Evolutionary conservation across 2,329 filamentous ascomycete species (phyloP).

Genomic region (Penicillium sclerotigenum): DNA sequence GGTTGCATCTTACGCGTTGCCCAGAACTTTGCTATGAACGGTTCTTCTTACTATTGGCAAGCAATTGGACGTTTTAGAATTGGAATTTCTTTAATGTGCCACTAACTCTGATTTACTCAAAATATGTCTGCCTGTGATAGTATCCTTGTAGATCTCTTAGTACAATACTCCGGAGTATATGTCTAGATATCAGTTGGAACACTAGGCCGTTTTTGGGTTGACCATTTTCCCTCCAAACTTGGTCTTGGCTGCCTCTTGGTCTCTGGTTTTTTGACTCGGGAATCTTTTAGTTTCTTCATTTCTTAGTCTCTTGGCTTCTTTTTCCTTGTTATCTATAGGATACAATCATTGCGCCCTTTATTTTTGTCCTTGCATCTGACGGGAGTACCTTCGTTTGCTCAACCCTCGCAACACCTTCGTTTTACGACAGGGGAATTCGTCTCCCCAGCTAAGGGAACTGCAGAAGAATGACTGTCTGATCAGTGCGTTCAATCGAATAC

Average conservation of each 20-base stretch:
- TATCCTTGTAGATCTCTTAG: not conserved
- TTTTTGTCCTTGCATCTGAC: constrained; percentile 9
- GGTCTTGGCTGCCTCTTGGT: not conserved
- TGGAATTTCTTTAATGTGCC: not conserved
- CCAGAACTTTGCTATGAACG: not conserved
- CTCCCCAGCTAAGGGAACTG: not conserved
- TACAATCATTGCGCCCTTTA: not conserved
- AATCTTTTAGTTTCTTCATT: not conserved
- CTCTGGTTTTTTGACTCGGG: not conserved
- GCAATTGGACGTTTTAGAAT: not conserved
- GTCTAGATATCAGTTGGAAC: not conserved
- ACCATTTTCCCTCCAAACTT: not conserved
- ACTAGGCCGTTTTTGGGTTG: constrained; percentile 10
- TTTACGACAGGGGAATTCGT: constrained; percentile 3
- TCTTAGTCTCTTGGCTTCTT: not conserved
- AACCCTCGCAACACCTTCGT: constrained; percentile 3
- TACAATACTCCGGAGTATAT: not conserved
- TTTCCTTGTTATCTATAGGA: not conserved
- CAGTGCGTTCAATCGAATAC: not conserved
- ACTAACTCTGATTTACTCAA: not conserved
- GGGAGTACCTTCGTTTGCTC: constrained; percentile 4
- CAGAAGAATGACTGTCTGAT: not conserved
- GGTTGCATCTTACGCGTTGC: not conserved
- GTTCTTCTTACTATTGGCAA: too few species aligned
- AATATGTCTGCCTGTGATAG: not conserved